Conservation (phyloP, 768 basidiomycete genomes). For the Inosperma sp. region DNA sequence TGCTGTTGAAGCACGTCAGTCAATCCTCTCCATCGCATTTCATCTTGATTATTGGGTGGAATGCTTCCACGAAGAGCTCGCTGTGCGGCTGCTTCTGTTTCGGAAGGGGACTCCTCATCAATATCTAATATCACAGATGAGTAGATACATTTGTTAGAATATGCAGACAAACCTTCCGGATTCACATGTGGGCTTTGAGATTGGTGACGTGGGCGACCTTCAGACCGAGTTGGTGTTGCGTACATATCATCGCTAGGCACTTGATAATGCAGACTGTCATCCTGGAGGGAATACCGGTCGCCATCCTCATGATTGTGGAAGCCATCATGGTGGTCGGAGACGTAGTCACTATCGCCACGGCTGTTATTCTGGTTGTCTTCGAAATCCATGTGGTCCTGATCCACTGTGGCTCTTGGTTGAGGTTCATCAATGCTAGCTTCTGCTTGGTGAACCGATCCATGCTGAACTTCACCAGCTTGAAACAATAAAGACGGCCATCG, state of each 20-base stretch:
- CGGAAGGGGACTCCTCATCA: conserved; percentile 7
- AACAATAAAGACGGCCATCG: too few relatives aligned
- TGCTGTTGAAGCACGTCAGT: conserved; percentile 6
- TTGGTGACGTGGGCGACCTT: neutral
- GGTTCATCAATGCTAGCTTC: neutral
- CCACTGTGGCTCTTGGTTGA: neutral
- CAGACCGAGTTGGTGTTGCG: neutral
- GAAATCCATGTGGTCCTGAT: too few relatives aligned
- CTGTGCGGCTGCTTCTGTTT: neutral
- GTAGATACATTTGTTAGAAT: neutral
- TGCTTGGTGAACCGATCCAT: neutral
- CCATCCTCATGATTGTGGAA: neutral
- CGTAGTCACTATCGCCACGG: neutral
- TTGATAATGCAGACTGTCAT: neutral
- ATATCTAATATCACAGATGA: neutral
- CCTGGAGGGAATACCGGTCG: neutral
- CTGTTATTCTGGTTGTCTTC: neutral
- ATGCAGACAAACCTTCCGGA: neutral
- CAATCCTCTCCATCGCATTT: neutral
- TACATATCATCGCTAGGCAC: neutral
- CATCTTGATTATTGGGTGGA: neutral
- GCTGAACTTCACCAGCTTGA: neutral
- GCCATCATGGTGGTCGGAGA: neutral
- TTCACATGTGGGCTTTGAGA: neutral
- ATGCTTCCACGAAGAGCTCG: neutral